Base-by-base conservation (phyloP, 768 basidiomycete species). In the Naganishia onofrii region DNA sequence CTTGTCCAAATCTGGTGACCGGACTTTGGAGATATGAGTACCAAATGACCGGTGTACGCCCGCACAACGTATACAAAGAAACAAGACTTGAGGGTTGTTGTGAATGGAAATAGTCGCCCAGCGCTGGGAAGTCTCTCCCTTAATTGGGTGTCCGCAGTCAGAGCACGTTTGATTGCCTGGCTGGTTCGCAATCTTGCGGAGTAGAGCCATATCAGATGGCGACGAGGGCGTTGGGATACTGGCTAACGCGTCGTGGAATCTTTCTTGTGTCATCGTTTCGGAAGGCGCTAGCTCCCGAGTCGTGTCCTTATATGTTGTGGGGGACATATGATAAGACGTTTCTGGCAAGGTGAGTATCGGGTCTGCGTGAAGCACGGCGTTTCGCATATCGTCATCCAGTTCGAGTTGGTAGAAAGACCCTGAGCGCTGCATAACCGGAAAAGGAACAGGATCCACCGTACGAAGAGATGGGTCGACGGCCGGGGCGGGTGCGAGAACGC, bases 21-120 rank as follows among this genome's bases (percentile, higher is more conserved):
- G 72, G 13, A 79, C 75, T 67, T 81, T 81, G 19, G 80, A 81
- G 42, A 81, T 77, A 57, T 81, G 80, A 29, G 80, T 79, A 8
- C 80, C 80, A 21, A 81, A 72, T 17, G 73, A 69, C 21, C 80
- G 74, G 57, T 81, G 80, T 0, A 79, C 56, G 3, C 80, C 80
- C 32, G 75, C 76, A 66, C 80, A 81, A 36, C 80, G 70, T 29
- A 79, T 79, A 63, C 80, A 81, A 38, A 81, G 71, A 63, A 81
- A 81, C 66, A 77, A 34, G 28, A 79, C 78, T 74, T 78, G 76
- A 12, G 80, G 77, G 3, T 38, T 63, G 7, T 76, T 75, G 44
- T 77, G 74, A 0, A 81, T 67, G 42, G 58, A 76, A 23, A 78
- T 73, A 5, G 78, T 78, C 8, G 80, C 80, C 80, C 80, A 81